Evolutionary conservation across 139 green algal species (phyloP).

Genomic region (Mesostigma viride): DNA sequence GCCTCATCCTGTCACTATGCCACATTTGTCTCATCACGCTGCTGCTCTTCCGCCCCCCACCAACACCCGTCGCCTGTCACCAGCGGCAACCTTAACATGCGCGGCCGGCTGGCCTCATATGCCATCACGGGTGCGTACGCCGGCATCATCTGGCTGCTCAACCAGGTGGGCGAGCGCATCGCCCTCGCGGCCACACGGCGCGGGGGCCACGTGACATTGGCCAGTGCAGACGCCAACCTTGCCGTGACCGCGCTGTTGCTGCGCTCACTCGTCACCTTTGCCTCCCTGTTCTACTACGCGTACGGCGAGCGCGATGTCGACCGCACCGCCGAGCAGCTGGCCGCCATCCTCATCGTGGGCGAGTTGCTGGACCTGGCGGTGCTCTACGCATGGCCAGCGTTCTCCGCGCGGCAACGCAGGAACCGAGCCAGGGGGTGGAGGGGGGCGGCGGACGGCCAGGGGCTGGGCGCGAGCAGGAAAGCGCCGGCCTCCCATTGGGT

Average conservation of each 20-base stretch:
- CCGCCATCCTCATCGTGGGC: slow-evolving; percentile 16
- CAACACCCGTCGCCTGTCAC: no score
- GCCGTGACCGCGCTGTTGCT: slow-evolving; percentile 7
- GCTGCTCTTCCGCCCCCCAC: no score
- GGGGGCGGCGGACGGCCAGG: background rate
- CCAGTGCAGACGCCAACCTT: slow-evolving; percentile 13
- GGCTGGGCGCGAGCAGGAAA: no score
- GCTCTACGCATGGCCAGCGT: no score
- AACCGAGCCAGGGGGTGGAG: background rate
- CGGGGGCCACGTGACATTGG: slow-evolving; percentile 22
- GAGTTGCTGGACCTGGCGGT: no score
- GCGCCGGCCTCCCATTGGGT: no score
- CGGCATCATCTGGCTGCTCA: slow-evolving; percentile 21
- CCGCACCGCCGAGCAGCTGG: slow-evolving; percentile 16
- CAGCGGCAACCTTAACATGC: no score
- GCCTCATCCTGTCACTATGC: no score
- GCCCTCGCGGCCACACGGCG: background rate
- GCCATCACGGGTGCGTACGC: slow-evolving; percentile 11
- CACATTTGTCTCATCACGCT: no score
- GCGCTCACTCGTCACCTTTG: slow-evolving; percentile 13
- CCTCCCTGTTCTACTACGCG: slow-evolving; percentile 27
- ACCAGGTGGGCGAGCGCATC: slow-evolving; percentile 2
- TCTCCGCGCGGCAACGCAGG: background rate
- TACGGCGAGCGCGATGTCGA: slow-evolving; percentile 27
- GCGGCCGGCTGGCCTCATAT: slow-evolving; percentile 15